These are phyloP conservation scores for Tritrichomonas musculus DNA, from an alignment of 208 protist species.

Conservation along the genomic window DNA sequence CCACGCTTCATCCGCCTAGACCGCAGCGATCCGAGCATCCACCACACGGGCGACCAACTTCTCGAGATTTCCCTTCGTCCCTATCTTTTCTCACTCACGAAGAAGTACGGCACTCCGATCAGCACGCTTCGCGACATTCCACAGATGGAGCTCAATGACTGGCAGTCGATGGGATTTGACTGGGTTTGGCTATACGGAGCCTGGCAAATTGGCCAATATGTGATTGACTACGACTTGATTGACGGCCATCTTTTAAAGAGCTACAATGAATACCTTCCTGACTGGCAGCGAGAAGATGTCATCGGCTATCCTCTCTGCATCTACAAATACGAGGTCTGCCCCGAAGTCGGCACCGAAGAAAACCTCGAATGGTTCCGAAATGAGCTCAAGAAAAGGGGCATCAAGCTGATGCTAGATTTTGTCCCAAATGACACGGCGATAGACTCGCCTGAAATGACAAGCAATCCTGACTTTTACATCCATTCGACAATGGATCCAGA, in stretches of 20 bases:
- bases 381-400: slow-evolving; percentile 11
- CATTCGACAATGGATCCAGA: not conserved
- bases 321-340: not conserved
- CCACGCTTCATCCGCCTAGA: too few relatives aligned
- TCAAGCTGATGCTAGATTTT: slow-evolving; percentile 38
- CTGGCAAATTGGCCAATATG: slow-evolving; percentile 18
- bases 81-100: slow-evolving; percentile 18
- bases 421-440: slow-evolving; percentile 32
- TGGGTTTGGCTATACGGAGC: slow-evolving; percentile 27
- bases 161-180: not conserved
- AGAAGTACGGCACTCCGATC: not conserved
- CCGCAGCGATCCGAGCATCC: too few relatives aligned
- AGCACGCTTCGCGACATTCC: slow-evolving; percentile 35
- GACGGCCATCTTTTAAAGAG: not conserved
- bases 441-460: not conserved
- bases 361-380: slow-evolving; percentile 11
- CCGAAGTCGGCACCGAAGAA: not conserved
- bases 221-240: not conserved
- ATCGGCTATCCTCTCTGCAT: slow-evolving; percentile 39
- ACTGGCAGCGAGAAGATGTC: slow-evolving; percentile 33
- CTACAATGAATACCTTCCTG: not conserved
- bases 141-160: slow-evolving; percentile 27
- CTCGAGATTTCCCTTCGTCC: slow-evolving; percentile 33
- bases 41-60: not conserved
- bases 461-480: not conserved